Conservation (phyloP, 352 stramenopile genomes). For the Pythium vanterpoolii region DNA sequence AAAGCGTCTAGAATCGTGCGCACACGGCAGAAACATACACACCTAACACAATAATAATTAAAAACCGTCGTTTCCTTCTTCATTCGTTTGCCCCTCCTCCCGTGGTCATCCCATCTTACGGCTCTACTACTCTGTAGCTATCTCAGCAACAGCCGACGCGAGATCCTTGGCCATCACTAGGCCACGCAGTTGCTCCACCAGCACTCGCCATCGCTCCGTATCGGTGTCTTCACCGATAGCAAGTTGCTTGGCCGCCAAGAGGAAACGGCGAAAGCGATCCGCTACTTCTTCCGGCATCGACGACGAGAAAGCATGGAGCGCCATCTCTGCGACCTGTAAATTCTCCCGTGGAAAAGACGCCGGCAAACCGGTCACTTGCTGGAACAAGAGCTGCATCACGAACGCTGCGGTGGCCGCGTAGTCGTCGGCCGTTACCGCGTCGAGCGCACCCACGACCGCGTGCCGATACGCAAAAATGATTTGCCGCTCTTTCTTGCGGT, state of each 20-base stretch:
- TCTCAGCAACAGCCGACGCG: not conserved
- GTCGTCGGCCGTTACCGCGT: conserved; percentile 23
- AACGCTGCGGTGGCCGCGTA: conserved; percentile 30
- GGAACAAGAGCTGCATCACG: conserved; percentile 62
- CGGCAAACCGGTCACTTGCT: conserved; percentile 56
- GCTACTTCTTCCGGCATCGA: conserved; percentile 6
- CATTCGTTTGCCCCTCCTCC: not conserved
- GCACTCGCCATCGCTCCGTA: not conserved
- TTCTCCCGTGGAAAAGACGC: conserved; percentile 40
- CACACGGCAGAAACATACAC: no score
- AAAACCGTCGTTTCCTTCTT: no score
- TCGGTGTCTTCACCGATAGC: conserved; percentile 14
- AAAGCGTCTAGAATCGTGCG: no score
- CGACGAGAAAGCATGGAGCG: conserved; percentile 38
- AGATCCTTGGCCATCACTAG: conserved; percentile 27
- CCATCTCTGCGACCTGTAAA: conserved; percentile 31
- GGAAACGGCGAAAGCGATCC: conserved; percentile 6
- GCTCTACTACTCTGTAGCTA: conserved; percentile 3
- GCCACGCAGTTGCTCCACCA: conserved; percentile 12
- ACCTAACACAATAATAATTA: no score
- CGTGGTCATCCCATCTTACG: not conserved
- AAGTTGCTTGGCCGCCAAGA: conserved; percentile 5
- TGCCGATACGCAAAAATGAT: conserved; percentile 66
- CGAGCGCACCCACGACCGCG: conserved; percentile 38
- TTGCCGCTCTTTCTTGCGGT: conserved; percentile 82